Conservation (phyloP, 805 yeast genomes). For the Candida ulmi region DNA sequence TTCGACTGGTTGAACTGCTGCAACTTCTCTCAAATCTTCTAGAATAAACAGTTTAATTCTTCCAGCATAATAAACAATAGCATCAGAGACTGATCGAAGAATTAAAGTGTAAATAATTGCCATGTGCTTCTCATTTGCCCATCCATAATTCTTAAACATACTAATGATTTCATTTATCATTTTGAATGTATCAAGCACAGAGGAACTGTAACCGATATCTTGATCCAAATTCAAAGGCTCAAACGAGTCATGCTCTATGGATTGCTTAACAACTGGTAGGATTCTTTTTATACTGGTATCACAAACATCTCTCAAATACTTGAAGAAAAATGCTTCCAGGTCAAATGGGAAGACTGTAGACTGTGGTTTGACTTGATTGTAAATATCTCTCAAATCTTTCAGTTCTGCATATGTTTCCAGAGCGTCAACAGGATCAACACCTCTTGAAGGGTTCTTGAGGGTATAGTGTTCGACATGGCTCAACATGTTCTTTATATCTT, state of each 20-base stretch:
- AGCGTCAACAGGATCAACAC: slow-evolving; percentile 49
- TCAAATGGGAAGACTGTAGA: slow-evolving; percentile 40
- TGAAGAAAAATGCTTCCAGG: slow-evolving; percentile 51
- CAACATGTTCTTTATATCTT: slow-evolving; percentile 47
- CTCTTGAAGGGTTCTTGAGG: slow-evolving; percentile 18
- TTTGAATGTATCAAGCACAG: slow-evolving; percentile 63
- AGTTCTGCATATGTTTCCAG: slow-evolving; percentile 50
- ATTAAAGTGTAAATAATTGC: slow-evolving; percentile 58
- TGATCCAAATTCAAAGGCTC: slow-evolving; percentile 42
- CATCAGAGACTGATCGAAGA: slow-evolving; percentile 58
- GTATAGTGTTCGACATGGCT: slow-evolving; percentile 41
- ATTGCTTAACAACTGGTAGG: slow-evolving; percentile 41
- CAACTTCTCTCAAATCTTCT: slow-evolving; percentile 31
- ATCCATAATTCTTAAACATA: slow-evolving; percentile 53
- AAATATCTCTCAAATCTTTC: slow-evolving; percentile 46
- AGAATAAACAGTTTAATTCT: slow-evolving; percentile 29
- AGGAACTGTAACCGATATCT: slow-evolving; percentile 43
- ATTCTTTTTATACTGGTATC: slow-evolving; percentile 41
- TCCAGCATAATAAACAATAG: slow-evolving; percentile 46
- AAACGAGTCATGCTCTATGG: slow-evolving; percentile 55
- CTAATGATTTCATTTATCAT: slow-evolving; percentile 52
- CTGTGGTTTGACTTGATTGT: slow-evolving; percentile 39
- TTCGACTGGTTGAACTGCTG: slow-evolving; percentile 15
- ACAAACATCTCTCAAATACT: slow-evolving; percentile 37
- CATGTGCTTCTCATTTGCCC: slow-evolving; percentile 61